These are phyloP conservation scores for Articulospora tetracladia DNA, from an alignment of 495 filamentous ascomycete genomes.

Conservation along the genomic window DNA sequence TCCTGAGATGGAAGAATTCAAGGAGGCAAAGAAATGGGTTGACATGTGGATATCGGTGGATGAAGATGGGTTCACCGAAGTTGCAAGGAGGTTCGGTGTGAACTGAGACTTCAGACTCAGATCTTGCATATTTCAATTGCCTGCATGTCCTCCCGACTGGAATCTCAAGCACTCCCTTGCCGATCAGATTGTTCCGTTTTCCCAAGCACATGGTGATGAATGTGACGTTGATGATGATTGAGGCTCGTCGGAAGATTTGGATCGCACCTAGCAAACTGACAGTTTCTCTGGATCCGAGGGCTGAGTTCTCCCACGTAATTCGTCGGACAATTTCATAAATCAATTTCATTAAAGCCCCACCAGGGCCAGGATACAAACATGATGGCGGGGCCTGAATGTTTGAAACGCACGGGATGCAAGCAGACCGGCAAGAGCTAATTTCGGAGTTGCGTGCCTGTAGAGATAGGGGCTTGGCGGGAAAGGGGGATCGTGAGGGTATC, in stretches of 20 bases:
- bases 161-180: too few species aligned
- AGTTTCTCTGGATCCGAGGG: background rate
- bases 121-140: background rate
- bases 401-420: background rate
- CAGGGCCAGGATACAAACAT: background rate
- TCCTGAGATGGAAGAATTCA: constrained; percentile 44
- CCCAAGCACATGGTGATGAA: too few species aligned
- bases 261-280: background rate
- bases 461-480: constrained; percentile 1
- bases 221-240: background rate
- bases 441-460: background rate
- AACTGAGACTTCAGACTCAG: background rate
- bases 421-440: background rate
- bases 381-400: background rate
- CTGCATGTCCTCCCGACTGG: too few species aligned
- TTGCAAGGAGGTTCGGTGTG: constrained; percentile 44
- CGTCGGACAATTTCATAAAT: background rate
- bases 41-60: constrained; percentile 54
- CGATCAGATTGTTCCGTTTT: too few species aligned
- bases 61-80: constrained; percentile 49
- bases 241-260: background rate
- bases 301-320: background rate
- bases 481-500: background rate
- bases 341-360: background rate
- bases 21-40: constrained; percentile 55